Base-by-base conservation (phyloP, 768 basidiomycete genomes). In the Infundibulicybe gibba region DNA sequence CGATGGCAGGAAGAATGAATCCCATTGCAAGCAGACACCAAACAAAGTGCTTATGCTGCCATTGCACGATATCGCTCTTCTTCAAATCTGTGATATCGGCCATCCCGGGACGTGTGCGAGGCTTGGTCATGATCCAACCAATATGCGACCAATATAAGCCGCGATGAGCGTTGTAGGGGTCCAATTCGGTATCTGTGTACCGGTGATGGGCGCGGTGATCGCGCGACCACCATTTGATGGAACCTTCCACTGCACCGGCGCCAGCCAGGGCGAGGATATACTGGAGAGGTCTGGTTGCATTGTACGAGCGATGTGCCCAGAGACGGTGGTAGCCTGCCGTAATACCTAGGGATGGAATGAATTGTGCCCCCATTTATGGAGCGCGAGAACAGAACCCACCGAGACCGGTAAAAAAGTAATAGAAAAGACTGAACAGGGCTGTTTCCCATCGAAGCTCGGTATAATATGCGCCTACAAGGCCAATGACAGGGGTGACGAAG, bases 201-300 rank as follows among this genome's bases (percentile, higher is more conserved):
- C 92, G 81, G 61, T 94, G 92, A 64, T 94, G 92, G 4, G 94
- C 94, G 52, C 94, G 88, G 73, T 97, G 94, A 43, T 92, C 93
- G 45, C 94, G 82, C 19, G 85, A 85, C 94, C 94, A 97, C 94
- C 94, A 97, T 65, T 90, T 87, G 71, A 97, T 94, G 17, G 93
- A 94, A 9, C 94, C 94, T 61, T 97, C 80, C 41, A 94, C 86
- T 6, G 94, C 93, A 44, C 94, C 94, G 2, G 90, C 83, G 38
- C 94, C 94, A 6, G 83, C 76, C 17, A 88, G 57, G 19, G 92
- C 89, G 38, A 95, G 81, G 53, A 77, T 66, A 60, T 90, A 94
- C 62, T 95, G 85, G 11, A 95, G 68, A 6, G 87, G 83, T 46
- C 73, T 73, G 6, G 85, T 82, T 30, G 94, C 94, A 62, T 94